Evolutionary conservation across 2,329 filamentous ascomycete species (phyloP).

Genomic region (Magnaporthiopsis incrustans): DNA sequence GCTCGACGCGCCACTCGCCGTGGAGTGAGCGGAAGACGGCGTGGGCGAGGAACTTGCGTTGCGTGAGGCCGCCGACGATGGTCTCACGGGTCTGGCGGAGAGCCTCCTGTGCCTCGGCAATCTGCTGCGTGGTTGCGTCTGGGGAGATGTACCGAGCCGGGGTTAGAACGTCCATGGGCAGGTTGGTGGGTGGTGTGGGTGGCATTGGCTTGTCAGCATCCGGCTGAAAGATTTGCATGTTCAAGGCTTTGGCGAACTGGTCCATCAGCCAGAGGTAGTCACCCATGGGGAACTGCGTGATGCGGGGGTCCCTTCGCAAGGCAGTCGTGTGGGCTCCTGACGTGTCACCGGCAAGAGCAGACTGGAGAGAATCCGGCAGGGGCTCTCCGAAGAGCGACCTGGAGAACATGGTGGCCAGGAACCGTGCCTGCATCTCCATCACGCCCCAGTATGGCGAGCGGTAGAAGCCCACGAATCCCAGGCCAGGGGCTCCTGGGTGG

Average conservation of each 20-base stretch:
- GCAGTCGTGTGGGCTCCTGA: constrained; percentile 37
- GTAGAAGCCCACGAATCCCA: constrained; percentile 80
- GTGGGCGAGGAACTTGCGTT: constrained; percentile 47
- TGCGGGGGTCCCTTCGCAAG: constrained; percentile 43
- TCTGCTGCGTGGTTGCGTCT: constrained; percentile 31
- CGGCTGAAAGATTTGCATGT: constrained; percentile 34
- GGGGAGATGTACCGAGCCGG: constrained; percentile 44
- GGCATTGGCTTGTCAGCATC: not conserved
- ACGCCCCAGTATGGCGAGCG: constrained; percentile 79
- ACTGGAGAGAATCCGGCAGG: constrained; percentile 18
- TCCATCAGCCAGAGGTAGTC: constrained; percentile 74
- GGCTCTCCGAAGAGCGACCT: constrained; percentile 15
- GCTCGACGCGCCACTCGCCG: constrained; percentile 58
- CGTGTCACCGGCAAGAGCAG: constrained; percentile 34
- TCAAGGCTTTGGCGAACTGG: constrained; percentile 53
- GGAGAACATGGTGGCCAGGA: constrained; percentile 55
- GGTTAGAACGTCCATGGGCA: constrained; percentile 45
- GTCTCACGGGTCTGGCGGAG: constrained; percentile 37
- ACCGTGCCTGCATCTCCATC: constrained; percentile 77
- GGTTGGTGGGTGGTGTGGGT: constrained; percentile 25
- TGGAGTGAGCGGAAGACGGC: constrained; percentile 65
- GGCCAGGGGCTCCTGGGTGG: constrained; percentile 48
- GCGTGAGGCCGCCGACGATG: constrained; percentile 31
- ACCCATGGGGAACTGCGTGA: constrained; percentile 70
- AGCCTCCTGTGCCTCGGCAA: constrained; percentile 31